Conservation (phyloP, 768 basidiomycete species). For the Macrolepiota fuliginosa region DNA sequence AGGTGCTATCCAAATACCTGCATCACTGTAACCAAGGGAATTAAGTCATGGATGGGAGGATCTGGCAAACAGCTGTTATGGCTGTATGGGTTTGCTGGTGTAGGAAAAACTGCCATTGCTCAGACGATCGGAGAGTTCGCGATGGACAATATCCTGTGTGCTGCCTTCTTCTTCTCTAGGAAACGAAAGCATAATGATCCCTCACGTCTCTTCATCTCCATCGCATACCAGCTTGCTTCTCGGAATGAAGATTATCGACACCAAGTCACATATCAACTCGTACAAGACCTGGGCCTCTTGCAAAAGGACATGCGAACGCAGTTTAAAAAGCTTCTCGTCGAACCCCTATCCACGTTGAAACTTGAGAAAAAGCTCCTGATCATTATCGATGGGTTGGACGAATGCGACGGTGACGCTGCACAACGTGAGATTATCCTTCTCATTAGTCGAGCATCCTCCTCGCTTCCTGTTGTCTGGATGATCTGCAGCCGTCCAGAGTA, state of each 20-base stretch:
- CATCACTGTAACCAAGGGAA: too few species aligned
- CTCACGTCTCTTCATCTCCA: neutral
- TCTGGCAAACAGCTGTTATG: neutral
- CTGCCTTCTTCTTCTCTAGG: neutral
- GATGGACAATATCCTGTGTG: neutral
- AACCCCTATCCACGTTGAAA: neutral
- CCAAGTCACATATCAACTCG: neutral
- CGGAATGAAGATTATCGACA: neutral
- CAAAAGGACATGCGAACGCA: neutral
- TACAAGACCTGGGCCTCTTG: neutral
- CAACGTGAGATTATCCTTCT: neutral
- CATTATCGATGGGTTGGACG: neutral
- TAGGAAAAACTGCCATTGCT: neutral
- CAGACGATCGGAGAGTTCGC: neutral
- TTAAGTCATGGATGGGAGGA: too few species aligned
- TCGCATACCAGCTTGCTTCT: neutral
- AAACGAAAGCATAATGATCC: neutral
- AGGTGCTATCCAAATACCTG: too few species aligned
- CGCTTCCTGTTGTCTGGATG: neutral
- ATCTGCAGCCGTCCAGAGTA: neutral
- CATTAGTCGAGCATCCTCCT: neutral
- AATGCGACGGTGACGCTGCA: neutral
- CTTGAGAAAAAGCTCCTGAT: neutral
- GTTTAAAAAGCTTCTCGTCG: neutral
- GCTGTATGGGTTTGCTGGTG: neutral